These are phyloP conservation scores for Paecilomyces niveus DNA, from an alignment of 2,329 filamentous ascomycete genomes.

Conservation along the genomic window DNA sequence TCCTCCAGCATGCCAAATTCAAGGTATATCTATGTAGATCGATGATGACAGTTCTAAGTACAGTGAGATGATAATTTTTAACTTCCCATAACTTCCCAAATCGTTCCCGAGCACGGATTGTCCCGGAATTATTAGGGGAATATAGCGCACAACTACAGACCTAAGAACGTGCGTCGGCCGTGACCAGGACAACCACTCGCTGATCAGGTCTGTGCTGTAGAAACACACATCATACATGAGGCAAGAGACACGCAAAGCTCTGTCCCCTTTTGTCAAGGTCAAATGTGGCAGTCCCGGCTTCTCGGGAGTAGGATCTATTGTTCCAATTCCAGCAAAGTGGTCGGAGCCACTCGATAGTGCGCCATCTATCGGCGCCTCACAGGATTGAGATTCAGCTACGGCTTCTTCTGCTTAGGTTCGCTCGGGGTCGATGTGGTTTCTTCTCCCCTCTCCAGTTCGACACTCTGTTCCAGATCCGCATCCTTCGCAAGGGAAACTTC, in stretches of 20 bases:
- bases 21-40: not conserved
- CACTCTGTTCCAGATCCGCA: constrained; percentile 33
- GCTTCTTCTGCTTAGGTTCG: constrained; percentile 3
- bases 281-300: not conserved
- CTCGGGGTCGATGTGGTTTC: constrained; percentile 8
- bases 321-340: not conserved
- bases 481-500: constrained; percentile 47
- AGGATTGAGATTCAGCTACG: not conserved
- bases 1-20: not conserved
- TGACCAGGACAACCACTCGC: not conserved
- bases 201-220: not conserved
- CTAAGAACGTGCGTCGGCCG: not conserved
- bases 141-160: not conserved
- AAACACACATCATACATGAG: not conserved
- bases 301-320: not conserved
- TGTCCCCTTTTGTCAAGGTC: not conserved
- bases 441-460: constrained; percentile 27
- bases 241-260: not conserved
- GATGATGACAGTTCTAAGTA: not conserved
- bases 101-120: not conserved
- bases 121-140: not conserved
- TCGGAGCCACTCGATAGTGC: not conserved
- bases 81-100: not conserved
- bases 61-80: not conserved
- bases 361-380: not conserved